phyloP scores from a whole-genome alignment of 371 early-diverging fungal genomes.

The Synchytrium microbalum region DNA sequence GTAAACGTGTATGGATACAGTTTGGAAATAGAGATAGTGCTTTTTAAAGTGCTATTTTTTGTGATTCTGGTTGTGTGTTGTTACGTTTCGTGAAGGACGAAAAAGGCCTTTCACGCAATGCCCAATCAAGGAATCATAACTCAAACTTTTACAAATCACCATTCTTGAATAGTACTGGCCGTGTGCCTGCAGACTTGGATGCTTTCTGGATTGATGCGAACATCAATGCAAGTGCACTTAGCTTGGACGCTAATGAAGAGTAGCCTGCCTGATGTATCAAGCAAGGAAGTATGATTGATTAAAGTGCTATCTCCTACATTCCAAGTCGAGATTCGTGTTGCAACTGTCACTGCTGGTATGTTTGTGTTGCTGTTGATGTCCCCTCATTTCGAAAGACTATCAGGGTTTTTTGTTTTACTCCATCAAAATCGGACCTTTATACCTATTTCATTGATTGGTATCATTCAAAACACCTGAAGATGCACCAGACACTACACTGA shows the following conservation, averaged over 20 bases:
- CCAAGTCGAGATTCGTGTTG: constrained; percentile 80
- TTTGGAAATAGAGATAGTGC: no score
- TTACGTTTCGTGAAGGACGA: no score
- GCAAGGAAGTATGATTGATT: constrained; percentile 78
- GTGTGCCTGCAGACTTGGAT: constrained; percentile 62
- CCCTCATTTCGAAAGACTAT: no score
- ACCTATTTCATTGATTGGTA: constrained; percentile 21
- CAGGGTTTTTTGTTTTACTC: no score
- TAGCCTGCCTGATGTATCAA: constrained; percentile 78
- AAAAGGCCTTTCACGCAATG: no score
- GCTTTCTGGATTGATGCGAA: constrained; percentile 98
- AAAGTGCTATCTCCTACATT: constrained; percentile 57
- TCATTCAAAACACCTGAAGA: constrained; percentile 53
- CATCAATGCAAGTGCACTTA: constrained; percentile 79
- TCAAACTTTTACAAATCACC: no score
- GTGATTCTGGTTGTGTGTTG: no score
- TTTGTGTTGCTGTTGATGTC: no score
- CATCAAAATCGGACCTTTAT: no score
- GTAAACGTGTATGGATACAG: no score
- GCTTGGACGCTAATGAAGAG: constrained; percentile 92
- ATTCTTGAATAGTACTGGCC: constrained; percentile 63
- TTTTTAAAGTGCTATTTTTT: no score
- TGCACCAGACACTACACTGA: constrained; percentile 34
- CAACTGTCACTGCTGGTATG: constrained; percentile 63
- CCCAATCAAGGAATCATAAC: no score